Evolutionary conservation across 202 grass and related monocot species (phyloP), one percentile per base, ranked within the genome.

Genomic region (Panicum hallii): DNA sequence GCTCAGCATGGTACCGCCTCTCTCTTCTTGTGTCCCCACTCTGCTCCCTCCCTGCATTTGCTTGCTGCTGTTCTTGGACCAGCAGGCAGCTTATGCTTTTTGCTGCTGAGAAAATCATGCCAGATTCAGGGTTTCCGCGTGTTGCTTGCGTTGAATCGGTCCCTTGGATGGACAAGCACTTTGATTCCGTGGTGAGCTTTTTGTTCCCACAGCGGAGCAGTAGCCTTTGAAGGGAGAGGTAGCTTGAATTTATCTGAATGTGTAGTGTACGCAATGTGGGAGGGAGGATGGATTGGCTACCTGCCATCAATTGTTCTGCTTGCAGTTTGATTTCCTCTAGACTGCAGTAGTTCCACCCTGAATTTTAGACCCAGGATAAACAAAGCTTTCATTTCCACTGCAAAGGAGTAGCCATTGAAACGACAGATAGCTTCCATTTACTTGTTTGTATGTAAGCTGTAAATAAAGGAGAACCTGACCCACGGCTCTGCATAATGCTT

Each of bases 1-100:
- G 14, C 52, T 23, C 43, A 11, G 49, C 5, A 90, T 90, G 88
- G 88, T 90, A 87, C 40, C 20, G 48, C 54, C 19, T 26, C 48
- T 16, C 20, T 56, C 60, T 30, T 47, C 19, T 61, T 49, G 54
- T 28, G 20, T 7, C 20, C 5, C 38, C 7, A 7, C 10, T 49
- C 47, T 34, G 3, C 57, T 9, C 67, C 7, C 58, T 64, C 48
- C 63, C 32, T 36, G 15, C 79, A 16, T 54, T 76, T 44, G n/a
- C 12, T 54, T 44, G n/a, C 12, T 54, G 54, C 36, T 32, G 34
- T 66, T 79, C 57, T 84, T 22, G 56, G 80, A 62, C 45, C 46
- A 6, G 38, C 42, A 38, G 60, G 6, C 5, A 30, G 11, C 60
- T 30, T 28, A 34, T 3, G 30, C 57, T 62, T 10, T 63, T 0